Conservation (phyloP, 139 green algal species). For the Coccomyxa sp. region DNA sequence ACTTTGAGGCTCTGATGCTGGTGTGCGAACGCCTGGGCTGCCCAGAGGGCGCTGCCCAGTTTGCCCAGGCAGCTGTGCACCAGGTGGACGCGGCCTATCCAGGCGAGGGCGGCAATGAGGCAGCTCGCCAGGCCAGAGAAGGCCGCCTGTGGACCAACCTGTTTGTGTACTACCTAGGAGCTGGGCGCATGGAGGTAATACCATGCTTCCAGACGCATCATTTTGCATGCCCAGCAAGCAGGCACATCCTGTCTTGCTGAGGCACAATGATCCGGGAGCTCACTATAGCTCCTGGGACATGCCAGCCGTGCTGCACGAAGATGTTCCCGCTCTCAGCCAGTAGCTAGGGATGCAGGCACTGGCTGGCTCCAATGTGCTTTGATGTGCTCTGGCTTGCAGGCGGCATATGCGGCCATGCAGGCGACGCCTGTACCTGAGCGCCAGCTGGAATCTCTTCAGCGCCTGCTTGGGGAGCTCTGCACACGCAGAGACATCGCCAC, state of each 20-base stretch:
- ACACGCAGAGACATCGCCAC: conserved; percentile 3
- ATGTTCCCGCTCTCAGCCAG: too few relatives aligned
- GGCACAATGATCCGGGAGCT: too few relatives aligned
- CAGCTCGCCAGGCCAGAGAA: background rate
- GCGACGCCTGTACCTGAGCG: conserved; percentile 20
- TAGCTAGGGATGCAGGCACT: too few relatives aligned
- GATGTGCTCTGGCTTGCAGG: conserved; percentile 17
- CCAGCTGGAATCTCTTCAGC: conserved; percentile 32
- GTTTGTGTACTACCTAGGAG: conserved; percentile 25
- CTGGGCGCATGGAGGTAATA: conserved; percentile 15
- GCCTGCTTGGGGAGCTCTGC: conserved; percentile 20
- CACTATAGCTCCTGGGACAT: too few relatives aligned
- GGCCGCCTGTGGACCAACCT: conserved; percentile 33
- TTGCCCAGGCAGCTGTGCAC: conserved; percentile 19
- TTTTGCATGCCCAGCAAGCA: too few relatives aligned
- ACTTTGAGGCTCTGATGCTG: conserved; percentile 29
- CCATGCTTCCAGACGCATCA: too few relatives aligned
- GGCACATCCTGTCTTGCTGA: too few relatives aligned
- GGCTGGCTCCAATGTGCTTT: too few relatives aligned
- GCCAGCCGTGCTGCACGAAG: too few relatives aligned
- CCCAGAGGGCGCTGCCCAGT: conserved; percentile 11
- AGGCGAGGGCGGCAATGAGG: background rate
- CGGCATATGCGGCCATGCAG: conserved; percentile 35
- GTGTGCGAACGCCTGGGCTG: conserved; percentile 28
- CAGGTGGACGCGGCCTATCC: background rate